Evolutionary conservation across 306 rosid species (phyloP).

Genomic region (Herpetospermum pedunculosum): DNA sequence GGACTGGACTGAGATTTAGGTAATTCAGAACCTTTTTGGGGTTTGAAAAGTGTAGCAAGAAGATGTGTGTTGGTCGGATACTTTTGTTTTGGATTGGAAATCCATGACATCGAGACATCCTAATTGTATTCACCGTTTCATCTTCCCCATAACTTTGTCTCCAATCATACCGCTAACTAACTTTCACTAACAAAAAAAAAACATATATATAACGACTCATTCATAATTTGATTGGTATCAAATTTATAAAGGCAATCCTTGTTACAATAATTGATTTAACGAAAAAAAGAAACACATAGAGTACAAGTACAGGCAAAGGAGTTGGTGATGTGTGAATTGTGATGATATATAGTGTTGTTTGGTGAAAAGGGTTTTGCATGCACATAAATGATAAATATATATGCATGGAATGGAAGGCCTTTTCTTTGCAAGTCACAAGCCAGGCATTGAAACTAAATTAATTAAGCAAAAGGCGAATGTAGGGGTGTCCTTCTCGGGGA

Average conservation of each 20-base stretch:
- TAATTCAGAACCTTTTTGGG: not conserved
- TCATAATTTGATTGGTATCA: not conserved
- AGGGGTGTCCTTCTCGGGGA: not conserved
- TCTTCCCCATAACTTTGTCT: not conserved
- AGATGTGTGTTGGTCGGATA: not conserved
- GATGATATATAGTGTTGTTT: not conserved
- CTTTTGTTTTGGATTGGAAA: slow-evolving; percentile 5
- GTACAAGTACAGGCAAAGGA: not conserved
- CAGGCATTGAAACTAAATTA: too few species aligned
- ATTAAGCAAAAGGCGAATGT: slow-evolving; percentile 1
- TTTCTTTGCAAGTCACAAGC: too few species aligned
- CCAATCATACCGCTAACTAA: not conserved
- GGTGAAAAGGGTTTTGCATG: slow-evolving; percentile 1
- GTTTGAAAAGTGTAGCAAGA: not conserved
- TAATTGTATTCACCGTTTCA: not conserved
- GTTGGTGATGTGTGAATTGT: not conserved
- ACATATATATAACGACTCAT: too few species aligned
- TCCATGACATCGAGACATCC: not conserved
- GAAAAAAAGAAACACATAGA: not conserved
- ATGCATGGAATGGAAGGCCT: not conserved
- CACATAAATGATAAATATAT: not conserved
- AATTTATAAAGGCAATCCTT: not conserved
- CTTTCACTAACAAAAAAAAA: too few species aligned
- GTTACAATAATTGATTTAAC: not conserved
- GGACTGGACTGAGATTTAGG: not conserved